A percentile compares a stretch with the other conserved stretches of the same genome.
These are phyloP conservation scores for Pyrenophora graminea DNA, from an alignment of 2,329 filamentous ascomycete genomes.

Conservation along the genomic window DNA sequence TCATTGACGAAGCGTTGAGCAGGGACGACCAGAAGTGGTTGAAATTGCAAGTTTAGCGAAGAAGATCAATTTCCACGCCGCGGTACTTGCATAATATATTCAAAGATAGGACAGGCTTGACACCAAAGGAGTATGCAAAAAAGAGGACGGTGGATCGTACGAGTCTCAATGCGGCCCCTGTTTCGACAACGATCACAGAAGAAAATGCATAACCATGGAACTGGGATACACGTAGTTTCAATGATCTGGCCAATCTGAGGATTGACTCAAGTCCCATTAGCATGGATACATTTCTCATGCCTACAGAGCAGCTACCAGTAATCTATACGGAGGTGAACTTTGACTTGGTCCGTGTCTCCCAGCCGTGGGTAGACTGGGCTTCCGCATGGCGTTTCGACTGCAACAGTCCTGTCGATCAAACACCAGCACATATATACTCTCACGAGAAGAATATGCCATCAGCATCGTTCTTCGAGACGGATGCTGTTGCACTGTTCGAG, in stretches of 20 bases:
- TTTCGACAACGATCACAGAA: constrained; percentile 5
- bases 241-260: constrained; percentile 32
- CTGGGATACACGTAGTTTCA: constrained; percentile 32
- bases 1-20: constrained; percentile 33
- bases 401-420: constrained; percentile 4
- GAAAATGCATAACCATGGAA: constrained; percentile 14
- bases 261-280: constrained; percentile 15
- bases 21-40: constrained; percentile 26
- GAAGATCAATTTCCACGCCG: constrained; percentile 57
- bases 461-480: constrained; percentile 22
- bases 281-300: constrained; percentile 9
- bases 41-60: constrained; percentile 55
- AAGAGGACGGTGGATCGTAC: constrained; percentile 16
- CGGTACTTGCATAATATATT: constrained; percentile 65
- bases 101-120: constrained; percentile 59
- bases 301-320: constrained; percentile 11
- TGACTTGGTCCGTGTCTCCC: constrained; percentile 21
- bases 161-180: constrained; percentile 8
- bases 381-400: not conserved
- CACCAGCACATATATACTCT: not conserved
- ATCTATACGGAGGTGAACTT: constrained; percentile 20
- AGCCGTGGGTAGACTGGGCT: constrained; percentile 12
- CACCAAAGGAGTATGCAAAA: constrained; percentile 53
- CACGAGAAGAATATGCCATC: constrained; percentile 5
- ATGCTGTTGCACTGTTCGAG: constrained; percentile 19